Evolutionary conservation across 192 early-diverging fungal species (phyloP).

Genomic region (Rhizophagus clarus): DNA sequence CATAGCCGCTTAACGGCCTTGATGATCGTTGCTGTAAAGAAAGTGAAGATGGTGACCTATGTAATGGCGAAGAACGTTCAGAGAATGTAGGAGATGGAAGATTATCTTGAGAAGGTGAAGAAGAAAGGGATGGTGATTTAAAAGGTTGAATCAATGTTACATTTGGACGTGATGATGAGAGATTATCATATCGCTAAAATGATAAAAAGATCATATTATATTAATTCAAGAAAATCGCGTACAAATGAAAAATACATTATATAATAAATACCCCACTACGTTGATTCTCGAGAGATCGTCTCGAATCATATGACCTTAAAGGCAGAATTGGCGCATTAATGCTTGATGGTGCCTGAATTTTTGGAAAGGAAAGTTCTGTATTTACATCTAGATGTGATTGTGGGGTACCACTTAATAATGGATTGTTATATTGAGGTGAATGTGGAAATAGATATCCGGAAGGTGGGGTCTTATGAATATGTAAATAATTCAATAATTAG

Average conservation of each 20-base stretch:
- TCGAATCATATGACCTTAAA: not conserved
- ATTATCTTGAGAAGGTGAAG: constrained; percentile 34
- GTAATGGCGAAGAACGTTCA: constrained; percentile 41
- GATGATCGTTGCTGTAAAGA: constrained; percentile 30
- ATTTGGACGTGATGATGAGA: constrained; percentile 28
- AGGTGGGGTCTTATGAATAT: not conserved
- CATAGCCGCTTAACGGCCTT: constrained; percentile 22
- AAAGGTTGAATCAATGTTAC: constrained; percentile 37
- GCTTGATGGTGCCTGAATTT: not conserved
- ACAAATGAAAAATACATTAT: constrained; percentile 17
- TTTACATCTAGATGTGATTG: not conserved
- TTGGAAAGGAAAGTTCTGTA: not conserved
- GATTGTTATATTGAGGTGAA: constrained; percentile 12
- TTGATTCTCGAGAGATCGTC: too few species aligned
- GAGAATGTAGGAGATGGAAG: constrained; percentile 33
- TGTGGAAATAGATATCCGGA: not conserved
- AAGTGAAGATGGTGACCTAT: constrained; percentile 38
- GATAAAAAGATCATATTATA: constrained; percentile 19
- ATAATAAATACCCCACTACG: not conserved
- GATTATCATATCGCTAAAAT: too few species aligned
- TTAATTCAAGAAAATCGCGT: constrained; percentile 32
- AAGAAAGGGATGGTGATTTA: constrained; percentile 46
- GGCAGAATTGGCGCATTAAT: too few species aligned
- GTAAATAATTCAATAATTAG: too few species aligned
- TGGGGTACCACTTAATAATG: not conserved